Evolutionary conservation across 2,329 filamentous ascomycete genomes (phyloP), one percentile per base, ranked within the genome.

Genomic region (Microsporum audouinii): DNA sequence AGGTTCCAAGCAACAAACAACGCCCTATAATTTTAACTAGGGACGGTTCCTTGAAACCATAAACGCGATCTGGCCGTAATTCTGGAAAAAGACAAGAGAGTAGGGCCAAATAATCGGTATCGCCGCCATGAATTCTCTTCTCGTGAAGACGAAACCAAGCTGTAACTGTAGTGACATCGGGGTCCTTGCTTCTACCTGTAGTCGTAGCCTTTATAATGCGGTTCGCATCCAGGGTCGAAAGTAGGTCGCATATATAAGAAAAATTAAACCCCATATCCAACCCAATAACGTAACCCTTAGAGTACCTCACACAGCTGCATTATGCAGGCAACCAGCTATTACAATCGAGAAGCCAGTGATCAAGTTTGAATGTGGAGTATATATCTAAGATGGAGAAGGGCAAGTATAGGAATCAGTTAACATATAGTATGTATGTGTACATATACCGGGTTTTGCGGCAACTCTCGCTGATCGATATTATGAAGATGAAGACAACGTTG

Each of bases 1-100:
- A 83, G 2, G 77, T 74, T 0, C 87, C 84, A 29, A 95, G 78
- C 3, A 80, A 73, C n/a, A 92, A 77, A 23, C 83, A 82, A 36
- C 85, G 82, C 2, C 80, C 82, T 14, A 96, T 79, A n/a, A 89
- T 81, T 58, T 80, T 83, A 61, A 85, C 82, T 0, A 96, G 77
- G 0, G 76, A 79, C 4, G 67, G 68, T 34, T 82, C 76, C 68
- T 88, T 83, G 0, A 95, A 78, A 41, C 79, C 81, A 70, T 91
- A 95, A 1, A 92, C 88, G 33, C 89, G 82, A 69, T 95, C 90
- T 2, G 84, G 85, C 59, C 90, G 80, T 65, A 81, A 85, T 64
- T 91, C 86, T 0, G 91, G 89, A 0, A 95, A 80, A 0, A 96
- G 73, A 2, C 86, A 85, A 0, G 88, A 91, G 0, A 95, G 76